Conservation (phyloP, 1,139 yeast species). For the Blastobotrys ciferrii region DNA sequence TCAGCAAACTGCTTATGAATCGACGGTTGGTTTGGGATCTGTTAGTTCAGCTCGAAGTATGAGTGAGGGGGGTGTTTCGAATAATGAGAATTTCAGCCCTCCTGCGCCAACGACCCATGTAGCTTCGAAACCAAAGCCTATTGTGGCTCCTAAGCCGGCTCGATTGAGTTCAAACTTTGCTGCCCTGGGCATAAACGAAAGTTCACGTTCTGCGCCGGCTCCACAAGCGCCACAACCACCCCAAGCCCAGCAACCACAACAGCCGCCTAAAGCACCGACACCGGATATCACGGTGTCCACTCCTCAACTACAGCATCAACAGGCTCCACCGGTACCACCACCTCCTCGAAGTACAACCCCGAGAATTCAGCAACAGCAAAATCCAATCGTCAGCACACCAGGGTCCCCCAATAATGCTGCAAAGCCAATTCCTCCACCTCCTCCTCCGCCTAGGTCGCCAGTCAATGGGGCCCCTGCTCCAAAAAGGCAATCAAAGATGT, state of each 20-base stretch:
- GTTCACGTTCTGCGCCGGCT: neutral
- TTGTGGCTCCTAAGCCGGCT: slow-evolving; percentile 20
- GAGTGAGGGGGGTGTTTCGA: slow-evolving; percentile 4
- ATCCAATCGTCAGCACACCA: slow-evolving; percentile 12
- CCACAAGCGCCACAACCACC: neutral
- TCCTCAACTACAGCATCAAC: neutral
- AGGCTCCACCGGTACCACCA: slow-evolving; percentile 8
- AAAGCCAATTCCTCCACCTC: slow-evolving; percentile 11
- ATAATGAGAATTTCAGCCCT: neutral
- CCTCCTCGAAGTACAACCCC: slow-evolving; percentile 10
- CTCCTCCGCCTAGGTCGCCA: slow-evolving; percentile 8
- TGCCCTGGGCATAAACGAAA: slow-evolving; percentile 3
- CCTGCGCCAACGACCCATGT: neutral
- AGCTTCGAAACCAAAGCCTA: slow-evolving; percentile 13
- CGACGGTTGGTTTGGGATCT: neutral
- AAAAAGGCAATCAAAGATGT: neutral
- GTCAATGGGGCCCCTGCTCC: neutral
- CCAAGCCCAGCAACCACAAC: neutral
- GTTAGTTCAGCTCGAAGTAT: slow-evolving; percentile 10
- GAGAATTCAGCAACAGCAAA: neutral
- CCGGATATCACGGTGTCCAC: slow-evolving; percentile 15
- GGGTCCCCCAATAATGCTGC: slow-evolving; percentile 1
- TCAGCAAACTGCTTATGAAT: neutral
- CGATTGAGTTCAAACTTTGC: slow-evolving; percentile 14
- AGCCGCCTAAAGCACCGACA: slow-evolving; percentile 3